phyloP scores from a whole-genome alignment of 2,329 filamentous ascomycete genomes.

The Nigrospora oryzae region DNA sequence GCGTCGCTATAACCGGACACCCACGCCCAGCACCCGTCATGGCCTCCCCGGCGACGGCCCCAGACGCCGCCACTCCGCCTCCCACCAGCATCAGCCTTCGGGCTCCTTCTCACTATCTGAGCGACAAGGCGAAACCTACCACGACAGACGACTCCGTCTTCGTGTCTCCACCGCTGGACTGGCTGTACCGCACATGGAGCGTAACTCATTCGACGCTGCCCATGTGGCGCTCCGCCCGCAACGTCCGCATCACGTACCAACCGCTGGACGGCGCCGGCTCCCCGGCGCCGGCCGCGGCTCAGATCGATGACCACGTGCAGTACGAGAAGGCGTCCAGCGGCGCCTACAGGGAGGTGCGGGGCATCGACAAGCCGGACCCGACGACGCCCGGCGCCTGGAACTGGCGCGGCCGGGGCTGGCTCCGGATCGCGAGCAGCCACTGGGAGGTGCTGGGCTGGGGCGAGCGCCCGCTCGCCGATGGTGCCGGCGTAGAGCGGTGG shows the following conservation, averaged over 20 bases:
- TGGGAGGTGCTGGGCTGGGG: conserved; percentile 82
- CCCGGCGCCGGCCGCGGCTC: conserved; percentile 26
- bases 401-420: conserved; percentile 71
- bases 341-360: conserved; percentile 52
- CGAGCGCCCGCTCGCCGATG: conserved; percentile 30
- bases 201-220: conserved; percentile 68
- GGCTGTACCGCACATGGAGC: conserved; percentile 60
- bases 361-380: conserved; percentile 47
- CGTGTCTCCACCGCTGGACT: conserved; percentile 42
- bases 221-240: conserved; percentile 75
- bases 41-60: conserved; percentile 5
- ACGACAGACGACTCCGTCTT: conserved; percentile 16
- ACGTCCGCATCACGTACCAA: conserved; percentile 72
- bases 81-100: conserved; percentile 6
- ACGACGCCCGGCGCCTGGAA: conserved; percentile 45
- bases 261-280: conserved; percentile 28
- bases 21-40: background rate
- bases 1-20: too few species aligned
- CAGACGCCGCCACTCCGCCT: background rate
- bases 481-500: conserved; percentile 48
- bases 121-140: conserved; percentile 1
- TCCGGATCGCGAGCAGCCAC: conserved; percentile 63
- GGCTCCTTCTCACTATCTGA: background rate
- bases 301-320: conserved; percentile 66
- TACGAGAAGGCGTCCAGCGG: conserved; percentile 28